phyloP scores from a whole-genome alignment of 1,284 basidiomycete genomes.

The Naganishia sp. region DNA sequence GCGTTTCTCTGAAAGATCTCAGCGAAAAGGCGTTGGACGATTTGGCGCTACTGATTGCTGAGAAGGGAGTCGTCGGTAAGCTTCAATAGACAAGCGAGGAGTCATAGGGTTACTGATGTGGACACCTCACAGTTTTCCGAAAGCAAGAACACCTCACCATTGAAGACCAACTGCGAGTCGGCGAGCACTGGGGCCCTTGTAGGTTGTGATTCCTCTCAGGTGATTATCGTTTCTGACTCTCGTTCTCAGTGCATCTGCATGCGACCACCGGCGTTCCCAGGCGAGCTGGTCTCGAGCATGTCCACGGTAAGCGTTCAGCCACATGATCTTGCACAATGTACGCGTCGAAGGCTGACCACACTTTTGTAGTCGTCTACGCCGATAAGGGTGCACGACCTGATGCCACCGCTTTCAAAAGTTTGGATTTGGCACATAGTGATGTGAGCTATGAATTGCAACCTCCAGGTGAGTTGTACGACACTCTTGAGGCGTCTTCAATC shows the following conservation, averaged over 20 bases:
- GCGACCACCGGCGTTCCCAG: conserved; percentile 74
- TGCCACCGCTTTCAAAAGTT: conserved; percentile 68
- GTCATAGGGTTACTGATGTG: background rate
- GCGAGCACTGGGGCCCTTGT: conserved; percentile 68
- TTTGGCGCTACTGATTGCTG: conserved; percentile 51
- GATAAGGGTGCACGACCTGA: conserved; percentile 69
- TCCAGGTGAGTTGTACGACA: conserved; percentile 36
- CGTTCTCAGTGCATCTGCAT: conserved; percentile 67
- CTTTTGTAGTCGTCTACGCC: conserved; percentile 49
- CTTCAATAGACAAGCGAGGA: background rate
- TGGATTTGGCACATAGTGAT: conserved; percentile 75
- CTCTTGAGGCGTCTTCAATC: too few relatives aligned
- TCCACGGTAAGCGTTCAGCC: conserved; percentile 47
- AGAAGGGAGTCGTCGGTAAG: conserved; percentile 51
- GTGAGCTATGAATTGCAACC: conserved; percentile 67
- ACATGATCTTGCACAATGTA: background rate
- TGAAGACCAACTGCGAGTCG: conserved; percentile 70
- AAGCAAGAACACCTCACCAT: conserved; percentile 56
- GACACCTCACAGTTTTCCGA: conserved; percentile 42
- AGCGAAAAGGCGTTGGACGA: conserved; percentile 56
- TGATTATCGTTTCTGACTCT: background rate
- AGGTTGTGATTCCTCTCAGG: background rate
- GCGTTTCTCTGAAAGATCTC: conserved; percentile 55
- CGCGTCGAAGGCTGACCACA: background rate
- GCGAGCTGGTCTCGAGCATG: conserved; percentile 69